These are phyloP conservation scores for Paecilomyces sp. DNA, from an alignment of 2,329 filamentous ascomycete genomes.

Conservation along the genomic window DNA sequence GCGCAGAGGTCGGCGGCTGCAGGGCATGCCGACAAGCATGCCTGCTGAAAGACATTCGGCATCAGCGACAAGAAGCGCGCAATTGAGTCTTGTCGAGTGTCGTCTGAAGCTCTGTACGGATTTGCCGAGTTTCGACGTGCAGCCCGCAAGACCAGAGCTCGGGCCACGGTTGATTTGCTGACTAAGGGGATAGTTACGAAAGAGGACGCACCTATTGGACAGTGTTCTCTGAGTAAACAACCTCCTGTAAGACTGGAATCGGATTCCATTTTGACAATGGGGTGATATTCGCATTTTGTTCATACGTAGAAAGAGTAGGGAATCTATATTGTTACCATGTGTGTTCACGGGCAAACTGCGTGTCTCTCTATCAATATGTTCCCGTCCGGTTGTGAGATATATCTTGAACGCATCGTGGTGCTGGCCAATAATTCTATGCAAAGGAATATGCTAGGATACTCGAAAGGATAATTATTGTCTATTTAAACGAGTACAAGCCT, in stretches of 20 bases:
- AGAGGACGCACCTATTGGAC: background rate
- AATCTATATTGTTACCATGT: background rate
- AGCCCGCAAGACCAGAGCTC: background rate
- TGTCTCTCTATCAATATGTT: background rate
- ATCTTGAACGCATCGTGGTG: background rate
- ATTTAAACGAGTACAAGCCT: too few species aligned
- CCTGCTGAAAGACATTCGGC: conserved; percentile 36
- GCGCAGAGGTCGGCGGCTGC: conserved; percentile 17
- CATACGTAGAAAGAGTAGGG: background rate
- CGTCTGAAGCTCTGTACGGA: background rate
- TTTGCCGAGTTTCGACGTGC: background rate
- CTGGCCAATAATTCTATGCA: too few species aligned
- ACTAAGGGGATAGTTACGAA: background rate
- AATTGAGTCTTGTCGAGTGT: background rate
- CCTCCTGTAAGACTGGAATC: background rate
- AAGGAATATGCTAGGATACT: too few species aligned
- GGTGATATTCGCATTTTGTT: background rate
- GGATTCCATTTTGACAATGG: background rate
- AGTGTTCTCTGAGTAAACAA: background rate
- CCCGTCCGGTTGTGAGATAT: background rate
- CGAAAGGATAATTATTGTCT: too few species aligned
- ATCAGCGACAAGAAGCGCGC: conserved; percentile 7
- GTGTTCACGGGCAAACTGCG: background rate
- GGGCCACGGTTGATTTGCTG: background rate
- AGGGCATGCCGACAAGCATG: conserved; percentile 34